These are phyloP conservation scores for Metschnikowia lachancei DNA, from an alignment of 805 yeast genomes.

Conservation along the genomic window DNA sequence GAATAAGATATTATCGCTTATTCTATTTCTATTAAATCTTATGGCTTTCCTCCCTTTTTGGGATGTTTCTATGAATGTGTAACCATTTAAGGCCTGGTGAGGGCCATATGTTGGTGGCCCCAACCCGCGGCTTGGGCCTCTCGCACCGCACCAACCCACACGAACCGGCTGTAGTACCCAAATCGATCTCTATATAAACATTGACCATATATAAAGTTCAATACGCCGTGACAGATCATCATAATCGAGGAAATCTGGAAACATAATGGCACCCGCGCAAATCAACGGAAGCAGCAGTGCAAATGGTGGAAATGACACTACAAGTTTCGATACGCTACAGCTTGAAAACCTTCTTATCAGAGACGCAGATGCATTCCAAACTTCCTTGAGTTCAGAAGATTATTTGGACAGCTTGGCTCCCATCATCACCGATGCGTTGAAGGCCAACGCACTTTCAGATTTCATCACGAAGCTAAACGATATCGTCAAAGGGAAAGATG, in stretches of 20 bases:
- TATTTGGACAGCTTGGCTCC: slow-evolving; percentile 81
- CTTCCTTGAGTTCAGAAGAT: slow-evolving; percentile 57
- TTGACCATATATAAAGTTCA: neutral
- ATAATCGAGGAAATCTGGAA: neutral
- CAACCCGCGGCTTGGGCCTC: neutral
- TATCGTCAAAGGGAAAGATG: slow-evolving; percentile 58
- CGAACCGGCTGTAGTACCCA: too few relatives aligned
- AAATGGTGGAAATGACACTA: neutral
- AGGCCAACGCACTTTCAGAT: slow-evolving; percentile 51
- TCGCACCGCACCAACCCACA: neutral
- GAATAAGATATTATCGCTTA: too few relatives aligned
- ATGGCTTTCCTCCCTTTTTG: too few relatives aligned
- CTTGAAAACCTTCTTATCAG: slow-evolving; percentile 39
- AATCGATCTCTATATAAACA: too few relatives aligned
- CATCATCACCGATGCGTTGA: slow-evolving; percentile 61
- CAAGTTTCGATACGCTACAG: slow-evolving; percentile 26
- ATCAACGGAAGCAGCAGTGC: slow-evolving; percentile 1
- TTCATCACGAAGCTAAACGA: slow-evolving; percentile 55
- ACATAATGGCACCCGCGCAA: slow-evolving; percentile 2
- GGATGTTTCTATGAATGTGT: too few relatives aligned
- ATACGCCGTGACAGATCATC: neutral
- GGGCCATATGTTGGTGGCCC: neutral
- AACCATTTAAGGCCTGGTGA: too few relatives aligned
- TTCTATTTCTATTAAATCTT: too few relatives aligned
- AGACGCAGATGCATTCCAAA: slow-evolving; percentile 43